These are phyloP conservation scores for Neckera pumila DNA, from an alignment of 225 moss, liverwort and hornwort genomes.

Conservation along the genomic window DNA sequence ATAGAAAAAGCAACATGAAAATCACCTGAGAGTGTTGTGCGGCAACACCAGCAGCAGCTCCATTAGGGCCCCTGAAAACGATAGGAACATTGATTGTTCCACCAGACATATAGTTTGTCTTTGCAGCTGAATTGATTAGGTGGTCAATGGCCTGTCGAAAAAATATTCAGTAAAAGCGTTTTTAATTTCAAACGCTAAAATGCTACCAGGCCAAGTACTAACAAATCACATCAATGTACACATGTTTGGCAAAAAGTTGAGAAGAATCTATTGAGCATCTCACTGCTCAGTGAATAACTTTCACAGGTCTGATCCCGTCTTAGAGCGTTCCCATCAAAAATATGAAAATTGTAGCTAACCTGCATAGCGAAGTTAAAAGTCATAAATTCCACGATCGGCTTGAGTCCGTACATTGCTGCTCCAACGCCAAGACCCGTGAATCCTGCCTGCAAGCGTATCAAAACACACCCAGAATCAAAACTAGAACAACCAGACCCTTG, in stretches of 20 bases:
- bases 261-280: neutral
- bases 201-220: neutral
- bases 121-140: conserved; percentile 93
- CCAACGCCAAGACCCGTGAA: conserved; percentile 95
- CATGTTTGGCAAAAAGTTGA: neutral
- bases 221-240: neutral
- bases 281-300: neutral
- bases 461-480: neutral
- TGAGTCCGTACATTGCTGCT: conserved; percentile 88
- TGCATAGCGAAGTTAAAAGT: conserved; percentile 98
- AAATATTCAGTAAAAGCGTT: neutral
- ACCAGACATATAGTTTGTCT: conserved; percentile 98
- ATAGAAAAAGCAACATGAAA: neutral
- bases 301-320: neutral
- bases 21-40: conserved; percentile 97
- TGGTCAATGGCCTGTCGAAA: conserved; percentile 84
- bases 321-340: neutral
- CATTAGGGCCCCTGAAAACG: conserved; percentile 93
- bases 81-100: conserved; percentile 93
- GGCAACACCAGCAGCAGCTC: conserved; percentile 93
- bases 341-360: conserved; percentile 19
- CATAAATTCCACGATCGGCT: conserved; percentile 96
- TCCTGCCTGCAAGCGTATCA: conserved; percentile 53
- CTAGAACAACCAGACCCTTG: neutral
- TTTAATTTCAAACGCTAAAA: neutral